Evolutionary conservation across 768 basidiomycete genomes (phyloP), one percentile per base, ranked within the genome.

Genomic region (Tylopilus rubrobrunneus): DNA sequence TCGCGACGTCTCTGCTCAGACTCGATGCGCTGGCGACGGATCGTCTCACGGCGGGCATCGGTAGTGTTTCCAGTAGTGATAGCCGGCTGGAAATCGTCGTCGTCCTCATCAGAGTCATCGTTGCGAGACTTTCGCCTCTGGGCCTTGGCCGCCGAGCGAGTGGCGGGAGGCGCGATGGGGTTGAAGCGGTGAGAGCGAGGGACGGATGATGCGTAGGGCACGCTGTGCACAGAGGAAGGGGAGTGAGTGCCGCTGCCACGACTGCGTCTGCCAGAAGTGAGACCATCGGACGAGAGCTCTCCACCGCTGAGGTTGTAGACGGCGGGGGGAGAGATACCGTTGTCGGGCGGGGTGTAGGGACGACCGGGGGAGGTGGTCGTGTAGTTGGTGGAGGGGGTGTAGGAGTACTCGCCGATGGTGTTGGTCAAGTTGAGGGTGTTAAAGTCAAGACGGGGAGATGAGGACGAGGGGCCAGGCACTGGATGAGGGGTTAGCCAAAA

Each of bases 1-100:
- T 95, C 92, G 37, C 93, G 84, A 61, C 93, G 82, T 61, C 92
- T 79, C 78, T 95, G 89, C 77, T 93, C 91, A 25, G 90, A 92
- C 78, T 93, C 91, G 76, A 93, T 93, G 73, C 91, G 89, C 76
- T 92, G 90, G 68, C 85, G 84, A 68, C 91, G 89, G 64, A 93
- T 89, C 52, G 89, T 89, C 77, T 93, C 91, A 67, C 91, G 88
- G 72, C 90, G 89, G 73, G 78, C 77, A 67, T 87, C 87, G 66
- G 80, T 79, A 56, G 70, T 74, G 62, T 67, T 73, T 56, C 78
- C 71, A 53, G 74, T 66, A 33, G 71, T 61, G 56, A 69, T 63
- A 23, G 71, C 68, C 45, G 83, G 83, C 67, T 83, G 81, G 77
- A 87, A 88, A 60, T 89, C 87, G 54, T 87, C 89, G 52, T 85